Percentiles rank a stretch among this genome's conserved stretches.
Evolutionary conservation across 306 rosid species (phyloP).

Genomic region (Myrica gale): DNA sequence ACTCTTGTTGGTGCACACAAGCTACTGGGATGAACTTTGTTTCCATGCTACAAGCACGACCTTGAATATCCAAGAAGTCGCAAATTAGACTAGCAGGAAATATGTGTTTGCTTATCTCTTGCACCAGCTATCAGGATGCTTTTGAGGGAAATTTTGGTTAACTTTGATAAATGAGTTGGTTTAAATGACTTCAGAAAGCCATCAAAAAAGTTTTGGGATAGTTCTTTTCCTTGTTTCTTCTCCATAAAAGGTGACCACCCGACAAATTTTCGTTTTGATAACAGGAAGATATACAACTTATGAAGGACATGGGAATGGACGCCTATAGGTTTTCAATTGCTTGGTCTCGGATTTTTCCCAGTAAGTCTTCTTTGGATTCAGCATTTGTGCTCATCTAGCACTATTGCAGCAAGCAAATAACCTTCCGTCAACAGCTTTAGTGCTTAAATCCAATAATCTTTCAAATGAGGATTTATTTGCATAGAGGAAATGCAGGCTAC

Average conservation of each 20-base stretch:
- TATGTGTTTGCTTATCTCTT: neutral
- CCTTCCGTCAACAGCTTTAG: neutral
- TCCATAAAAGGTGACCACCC: neutral
- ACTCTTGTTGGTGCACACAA: neutral
- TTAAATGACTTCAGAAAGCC: neutral
- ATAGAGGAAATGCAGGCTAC: neutral
- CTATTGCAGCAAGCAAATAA: neutral
- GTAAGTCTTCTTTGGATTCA: conserved; percentile 41
- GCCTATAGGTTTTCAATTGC: conserved; percentile 91
- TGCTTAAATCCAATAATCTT: neutral
- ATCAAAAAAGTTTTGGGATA: neutral
- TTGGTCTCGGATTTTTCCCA: conserved; percentile 83
- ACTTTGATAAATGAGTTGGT: neutral
- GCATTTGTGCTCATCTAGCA: neutral
- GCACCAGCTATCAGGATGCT: neutral
- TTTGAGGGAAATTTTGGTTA: neutral
- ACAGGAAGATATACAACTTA: conserved; percentile 76
- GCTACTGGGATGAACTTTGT: neutral
- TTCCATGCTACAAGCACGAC: neutral
- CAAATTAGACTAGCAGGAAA: neutral
- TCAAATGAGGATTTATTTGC: neutral
- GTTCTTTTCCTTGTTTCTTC: neutral
- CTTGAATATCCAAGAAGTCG: neutral
- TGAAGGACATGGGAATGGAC: conserved; percentile 89
- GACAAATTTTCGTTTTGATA: neutral